Percentiles rank a stretch among this genome's conserved stretches.
Conservation (phyloP, 2,329 filamentous ascomycete genomes). For the Aspergillus japonicus region DNA sequence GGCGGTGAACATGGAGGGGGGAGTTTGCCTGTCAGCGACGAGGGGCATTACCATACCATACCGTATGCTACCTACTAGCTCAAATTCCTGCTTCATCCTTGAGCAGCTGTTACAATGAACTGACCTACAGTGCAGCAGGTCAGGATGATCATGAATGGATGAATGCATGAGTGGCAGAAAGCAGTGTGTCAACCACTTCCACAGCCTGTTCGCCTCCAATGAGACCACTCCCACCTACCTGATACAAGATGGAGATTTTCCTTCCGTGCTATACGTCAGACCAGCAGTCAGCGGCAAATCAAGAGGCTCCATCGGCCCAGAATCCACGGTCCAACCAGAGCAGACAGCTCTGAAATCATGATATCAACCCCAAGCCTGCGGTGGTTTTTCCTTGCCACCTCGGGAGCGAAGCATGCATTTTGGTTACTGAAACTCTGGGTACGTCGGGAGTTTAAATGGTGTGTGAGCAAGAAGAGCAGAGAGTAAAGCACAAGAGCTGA, state of each 20-base stretch:
- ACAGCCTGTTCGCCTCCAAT: no score
- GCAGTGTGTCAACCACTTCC: no score
- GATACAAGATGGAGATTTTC: background rate
- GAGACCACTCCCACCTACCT: background rate
- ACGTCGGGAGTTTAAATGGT: no score
- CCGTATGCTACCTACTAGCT: background rate
- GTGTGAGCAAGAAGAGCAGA: no score
- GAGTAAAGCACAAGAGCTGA: no score
- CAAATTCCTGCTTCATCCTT: no score
- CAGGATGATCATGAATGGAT: no score
- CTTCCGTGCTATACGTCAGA: background rate
- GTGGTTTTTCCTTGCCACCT: background rate
- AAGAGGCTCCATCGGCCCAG: background rate
- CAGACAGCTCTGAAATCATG: conserved; percentile 1
- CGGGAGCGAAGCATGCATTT: background rate
- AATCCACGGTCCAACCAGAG: background rate
- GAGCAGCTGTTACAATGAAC: no score
- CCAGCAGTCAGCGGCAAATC: background rate
- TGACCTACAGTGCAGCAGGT: no score
- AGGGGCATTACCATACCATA: background rate
- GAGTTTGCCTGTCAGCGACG: no score
- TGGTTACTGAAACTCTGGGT: no score
- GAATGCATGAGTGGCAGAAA: no score
- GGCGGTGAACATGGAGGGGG: conserved; percentile 6
- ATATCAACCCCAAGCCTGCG: conserved; percentile 2